These are phyloP conservation scores for Russula emetica DNA, from an alignment of 768 basidiomycete genomes.

Conservation along the genomic window DNA sequence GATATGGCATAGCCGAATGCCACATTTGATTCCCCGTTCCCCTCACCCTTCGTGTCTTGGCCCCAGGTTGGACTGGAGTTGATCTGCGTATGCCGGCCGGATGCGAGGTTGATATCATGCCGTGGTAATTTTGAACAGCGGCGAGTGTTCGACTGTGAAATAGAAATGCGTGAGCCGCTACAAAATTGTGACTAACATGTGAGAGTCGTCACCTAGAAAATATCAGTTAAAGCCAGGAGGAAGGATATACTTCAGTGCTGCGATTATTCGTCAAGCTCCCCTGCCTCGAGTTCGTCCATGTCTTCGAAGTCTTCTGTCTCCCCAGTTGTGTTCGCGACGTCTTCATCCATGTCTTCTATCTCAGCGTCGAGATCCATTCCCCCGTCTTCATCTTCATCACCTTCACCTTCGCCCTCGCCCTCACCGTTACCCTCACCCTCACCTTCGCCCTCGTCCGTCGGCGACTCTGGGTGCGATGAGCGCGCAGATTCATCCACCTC, in stretches of 20 bases:
- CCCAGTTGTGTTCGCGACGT: slow-evolving; percentile 20
- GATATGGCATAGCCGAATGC: background rate
- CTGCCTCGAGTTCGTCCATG: slow-evolving; percentile 15
- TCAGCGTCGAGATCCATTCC: slow-evolving; percentile 47
- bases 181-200: background rate
- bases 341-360: slow-evolving; percentile 26
- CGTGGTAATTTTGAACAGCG: background rate
- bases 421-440: slow-evolving; percentile 43
- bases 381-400: slow-evolving; percentile 55
- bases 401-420: slow-evolving; percentile 54
- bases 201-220: background rate
- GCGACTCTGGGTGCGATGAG: slow-evolving; percentile 38
- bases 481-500: slow-evolving; percentile 41
- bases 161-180: background rate
- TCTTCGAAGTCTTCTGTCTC: slow-evolving; percentile 21
- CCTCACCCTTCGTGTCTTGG: background rate
- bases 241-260: background rate
- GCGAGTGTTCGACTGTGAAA: background rate
- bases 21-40: background rate
- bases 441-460: slow-evolving; percentile 36
- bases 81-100: too few relatives aligned
- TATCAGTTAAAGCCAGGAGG: background rate
- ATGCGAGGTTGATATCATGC: slow-evolving; percentile 13
- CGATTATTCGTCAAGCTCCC: slow-evolving; percentile 19
- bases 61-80: background rate